These are phyloP conservation scores for Aspergillus novoparasiticus DNA, from an alignment of 2,329 filamentous ascomycete genomes.

Conservation along the genomic window DNA sequence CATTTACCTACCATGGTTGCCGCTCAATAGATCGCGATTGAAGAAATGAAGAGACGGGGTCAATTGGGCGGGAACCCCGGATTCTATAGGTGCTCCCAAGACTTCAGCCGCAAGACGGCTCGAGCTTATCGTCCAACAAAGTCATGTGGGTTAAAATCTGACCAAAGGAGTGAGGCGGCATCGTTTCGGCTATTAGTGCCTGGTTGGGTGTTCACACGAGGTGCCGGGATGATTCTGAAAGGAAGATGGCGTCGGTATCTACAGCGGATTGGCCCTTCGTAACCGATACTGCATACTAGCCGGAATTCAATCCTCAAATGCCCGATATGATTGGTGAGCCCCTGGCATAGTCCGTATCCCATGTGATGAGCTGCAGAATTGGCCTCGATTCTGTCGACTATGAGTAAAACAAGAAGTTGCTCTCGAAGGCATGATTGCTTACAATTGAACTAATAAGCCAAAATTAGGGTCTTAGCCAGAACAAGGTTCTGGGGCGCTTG, in stretches of 20 bases:
- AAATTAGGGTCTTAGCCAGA: no score
- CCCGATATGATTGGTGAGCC: not conserved
- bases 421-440: not conserved
- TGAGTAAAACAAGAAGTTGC: conserved; percentile 1
- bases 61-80: not conserved
- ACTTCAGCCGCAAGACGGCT: conserved; percentile 7
- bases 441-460: not conserved
- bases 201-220: not conserved
- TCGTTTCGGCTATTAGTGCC: conserved; percentile 1
- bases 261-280: not conserved
- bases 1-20: conserved; percentile 14
- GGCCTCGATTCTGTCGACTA: not conserved
- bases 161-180: not conserved
- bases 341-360: not conserved
- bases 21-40: not conserved
- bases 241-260: not conserved
- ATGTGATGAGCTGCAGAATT: not conserved
- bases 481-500: not conserved
- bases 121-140: not conserved
- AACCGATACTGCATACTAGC: conserved; percentile 1
- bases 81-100: not conserved
- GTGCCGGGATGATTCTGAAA: not conserved
- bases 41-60: not conserved
- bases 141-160: not conserved
- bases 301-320: not conserved